These are phyloP conservation scores for Hippophae rhamnoides DNA, from an alignment of 306 rosid genomes.

Conservation along the genomic window DNA sequence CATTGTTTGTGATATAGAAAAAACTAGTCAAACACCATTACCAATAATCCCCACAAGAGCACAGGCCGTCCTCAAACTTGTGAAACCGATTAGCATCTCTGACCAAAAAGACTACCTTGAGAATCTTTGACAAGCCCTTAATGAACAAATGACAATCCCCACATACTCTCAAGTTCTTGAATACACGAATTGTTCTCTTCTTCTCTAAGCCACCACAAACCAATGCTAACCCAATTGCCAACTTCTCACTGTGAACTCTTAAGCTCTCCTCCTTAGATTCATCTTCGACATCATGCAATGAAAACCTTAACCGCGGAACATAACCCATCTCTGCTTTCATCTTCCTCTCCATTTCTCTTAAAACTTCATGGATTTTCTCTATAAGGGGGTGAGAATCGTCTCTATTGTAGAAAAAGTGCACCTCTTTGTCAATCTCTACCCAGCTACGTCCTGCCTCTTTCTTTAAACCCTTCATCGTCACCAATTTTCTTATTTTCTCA, in stretches of 20 bases:
- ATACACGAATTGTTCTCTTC: constrained; percentile 29
- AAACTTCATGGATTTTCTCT: constrained; percentile 35
- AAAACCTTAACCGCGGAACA: constrained; percentile 35
- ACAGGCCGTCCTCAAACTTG: constrained; percentile 40
- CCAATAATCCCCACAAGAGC: constrained; percentile 66
- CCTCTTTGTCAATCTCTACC: constrained; percentile 55
- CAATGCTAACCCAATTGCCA: constrained; percentile 61
- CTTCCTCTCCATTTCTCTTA: constrained; percentile 48
- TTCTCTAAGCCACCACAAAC: constrained; percentile 22
- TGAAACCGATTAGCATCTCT: constrained; percentile 64
- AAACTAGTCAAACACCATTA: constrained; percentile 2
- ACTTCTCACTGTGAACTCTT: constrained; percentile 56
- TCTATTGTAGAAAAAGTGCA: constrained; percentile 48
- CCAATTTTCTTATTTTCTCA: constrained; percentile 36
- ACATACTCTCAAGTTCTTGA: constrained; percentile 59
- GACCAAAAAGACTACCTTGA: constrained; percentile 35
- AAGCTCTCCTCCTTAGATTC: constrained; percentile 59
- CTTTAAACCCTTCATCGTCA: constrained; percentile 42
- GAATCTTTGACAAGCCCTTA: constrained; percentile 42
- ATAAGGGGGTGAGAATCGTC: constrained; percentile 37
- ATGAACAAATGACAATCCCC: constrained; percentile 51
- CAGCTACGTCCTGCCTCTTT: constrained; percentile 61
- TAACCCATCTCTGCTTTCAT: constrained; percentile 42
- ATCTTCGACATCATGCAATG: constrained; percentile 53
- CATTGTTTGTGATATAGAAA: too few relatives aligned